A percentile compares a stretch with the other conserved stretches of the same genome.
phyloP scores from a whole-genome alignment of 1,284 basidiomycete genomes.

The Volvariella surrecta region DNA sequence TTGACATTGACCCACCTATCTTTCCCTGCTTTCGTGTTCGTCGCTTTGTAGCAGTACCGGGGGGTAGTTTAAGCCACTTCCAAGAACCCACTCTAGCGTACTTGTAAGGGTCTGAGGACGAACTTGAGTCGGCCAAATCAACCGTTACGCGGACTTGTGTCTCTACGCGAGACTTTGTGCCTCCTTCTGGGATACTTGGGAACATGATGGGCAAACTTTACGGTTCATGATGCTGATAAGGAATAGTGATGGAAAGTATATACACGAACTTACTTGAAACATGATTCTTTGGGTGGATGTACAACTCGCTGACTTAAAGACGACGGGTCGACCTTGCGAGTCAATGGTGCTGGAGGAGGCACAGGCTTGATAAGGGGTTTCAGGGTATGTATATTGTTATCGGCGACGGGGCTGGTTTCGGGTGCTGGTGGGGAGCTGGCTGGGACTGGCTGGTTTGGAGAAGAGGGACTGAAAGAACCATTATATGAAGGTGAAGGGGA shows the following conservation, averaged over 20 bases:
- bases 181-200: constrained; percentile 74
- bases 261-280: constrained; percentile 51
- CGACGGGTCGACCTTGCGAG: constrained; percentile 43
- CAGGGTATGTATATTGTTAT: constrained; percentile 24
- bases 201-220: constrained; percentile 68
- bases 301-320: constrained; percentile 47
- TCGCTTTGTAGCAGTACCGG: constrained; percentile 75
- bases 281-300: constrained; percentile 61
- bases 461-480: constrained; percentile 18
- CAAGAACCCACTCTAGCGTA: constrained; percentile 75
- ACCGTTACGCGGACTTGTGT: constrained; percentile 83
- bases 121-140: constrained; percentile 61
- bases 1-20: constrained; percentile 44
- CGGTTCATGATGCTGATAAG: constrained; percentile 9
- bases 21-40: constrained; percentile 81
- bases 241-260: constrained; percentile 6
- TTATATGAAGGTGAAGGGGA: constrained; percentile 21
- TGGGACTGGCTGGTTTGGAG: constrained; percentile 11
- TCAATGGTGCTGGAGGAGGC: constrained; percentile 47
- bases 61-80: constrained; percentile 76
- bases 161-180: constrained; percentile 92
- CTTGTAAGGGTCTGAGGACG: constrained; percentile 50
- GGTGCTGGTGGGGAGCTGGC: constrained; percentile 14
- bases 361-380: constrained; percentile 41
- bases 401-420: constrained; percentile 21